phyloP scores from a whole-genome alignment of 2,329 filamentous ascomycete species.

The Paraphaeosphaeria minitans region DNA sequence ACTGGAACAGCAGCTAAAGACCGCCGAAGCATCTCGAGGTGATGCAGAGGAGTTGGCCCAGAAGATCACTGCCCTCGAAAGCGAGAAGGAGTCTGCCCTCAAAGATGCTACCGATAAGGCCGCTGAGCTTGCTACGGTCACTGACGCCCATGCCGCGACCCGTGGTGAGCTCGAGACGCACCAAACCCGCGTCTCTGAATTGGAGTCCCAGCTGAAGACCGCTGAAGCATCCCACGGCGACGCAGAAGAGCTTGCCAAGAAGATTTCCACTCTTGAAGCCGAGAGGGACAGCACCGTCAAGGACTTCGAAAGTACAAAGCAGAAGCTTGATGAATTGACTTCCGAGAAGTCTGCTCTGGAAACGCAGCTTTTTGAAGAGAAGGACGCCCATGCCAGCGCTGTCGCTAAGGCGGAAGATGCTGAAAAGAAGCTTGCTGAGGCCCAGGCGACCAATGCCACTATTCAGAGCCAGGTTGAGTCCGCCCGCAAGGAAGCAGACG shows the following conservation, averaged over 20 bases:
- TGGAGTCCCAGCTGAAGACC: constrained; percentile 17
- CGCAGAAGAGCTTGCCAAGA: constrained; percentile 7
- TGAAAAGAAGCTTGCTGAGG: constrained; percentile 20
- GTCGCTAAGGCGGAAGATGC: constrained; percentile 3
- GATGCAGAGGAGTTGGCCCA: constrained; percentile 13
- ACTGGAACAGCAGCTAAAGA: constrained; percentile 18
- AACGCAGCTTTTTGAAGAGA: background rate
- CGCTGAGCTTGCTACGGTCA: constrained; percentile 23
- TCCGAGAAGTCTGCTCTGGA: constrained; percentile 4
- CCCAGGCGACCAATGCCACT: constrained; percentile 8
- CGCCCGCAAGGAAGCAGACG: constrained; percentile 18
- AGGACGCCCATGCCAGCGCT: background rate
- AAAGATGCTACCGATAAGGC: constrained; percentile 21
- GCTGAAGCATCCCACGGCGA: constrained; percentile 17
- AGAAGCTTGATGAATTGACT: constrained; percentile 7
- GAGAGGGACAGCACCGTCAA: background rate
- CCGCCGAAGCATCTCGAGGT: constrained; percentile 14
- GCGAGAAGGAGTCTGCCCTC: background rate
- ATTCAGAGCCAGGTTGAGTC: constrained; percentile 19
- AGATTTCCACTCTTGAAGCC: constrained; percentile 5
- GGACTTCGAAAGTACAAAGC: constrained; percentile 3
- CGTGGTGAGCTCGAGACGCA: constrained; percentile 11
- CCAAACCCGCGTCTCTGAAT: constrained; percentile 22
- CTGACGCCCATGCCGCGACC: constrained; percentile 11
- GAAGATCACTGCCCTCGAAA: background rate